Percentiles rank a stretch among this genome's conserved stretches.
phyloP scores from a whole-genome alignment of 2,329 filamentous ascomycete species.

The Diaporthe vaccinii region DNA sequence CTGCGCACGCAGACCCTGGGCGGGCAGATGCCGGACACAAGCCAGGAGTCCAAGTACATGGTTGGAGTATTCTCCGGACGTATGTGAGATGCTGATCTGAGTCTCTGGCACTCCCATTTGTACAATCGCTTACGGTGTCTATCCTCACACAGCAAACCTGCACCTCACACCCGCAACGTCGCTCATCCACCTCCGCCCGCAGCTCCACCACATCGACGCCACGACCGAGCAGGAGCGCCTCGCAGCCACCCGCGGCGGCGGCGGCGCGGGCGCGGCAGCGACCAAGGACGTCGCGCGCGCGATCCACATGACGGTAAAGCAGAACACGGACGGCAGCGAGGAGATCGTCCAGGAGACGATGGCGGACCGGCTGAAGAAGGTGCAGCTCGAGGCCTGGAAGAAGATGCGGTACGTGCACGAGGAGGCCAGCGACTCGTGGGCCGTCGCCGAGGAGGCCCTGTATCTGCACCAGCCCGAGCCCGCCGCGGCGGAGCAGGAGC shows the following conservation, averaged over 20 bases:
- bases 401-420: constrained; percentile 86
- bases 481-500: constrained; percentile 37
- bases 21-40: constrained; percentile 79
- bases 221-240: constrained; percentile 78
- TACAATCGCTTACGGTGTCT: not conserved
- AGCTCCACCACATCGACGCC: constrained; percentile 94
- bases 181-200: constrained; percentile 89
- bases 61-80: constrained; percentile 89
- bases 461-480: constrained; percentile 59
- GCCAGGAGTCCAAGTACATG: constrained; percentile 83
- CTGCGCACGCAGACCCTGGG: constrained; percentile 87
- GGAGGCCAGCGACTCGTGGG: constrained; percentile 81
- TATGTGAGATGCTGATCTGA: constrained; percentile 51
- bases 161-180: constrained; percentile 88
- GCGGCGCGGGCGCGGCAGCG: constrained; percentile 50
- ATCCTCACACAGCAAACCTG: constrained; percentile 73
- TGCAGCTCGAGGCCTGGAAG: constrained; percentile 87
- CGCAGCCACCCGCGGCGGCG: constrained; percentile 53
- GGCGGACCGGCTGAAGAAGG: constrained; percentile 79
- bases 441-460: constrained; percentile 80
- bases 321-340: constrained; percentile 75
- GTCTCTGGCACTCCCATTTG: not conserved
- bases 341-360: constrained; percentile 77
- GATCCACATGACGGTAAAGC: constrained; percentile 90
- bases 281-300: constrained; percentile 71